Evolutionary conservation across 2,329 filamentous ascomycete species (phyloP).

Genomic region (Mycosphaerella sp.): DNA sequence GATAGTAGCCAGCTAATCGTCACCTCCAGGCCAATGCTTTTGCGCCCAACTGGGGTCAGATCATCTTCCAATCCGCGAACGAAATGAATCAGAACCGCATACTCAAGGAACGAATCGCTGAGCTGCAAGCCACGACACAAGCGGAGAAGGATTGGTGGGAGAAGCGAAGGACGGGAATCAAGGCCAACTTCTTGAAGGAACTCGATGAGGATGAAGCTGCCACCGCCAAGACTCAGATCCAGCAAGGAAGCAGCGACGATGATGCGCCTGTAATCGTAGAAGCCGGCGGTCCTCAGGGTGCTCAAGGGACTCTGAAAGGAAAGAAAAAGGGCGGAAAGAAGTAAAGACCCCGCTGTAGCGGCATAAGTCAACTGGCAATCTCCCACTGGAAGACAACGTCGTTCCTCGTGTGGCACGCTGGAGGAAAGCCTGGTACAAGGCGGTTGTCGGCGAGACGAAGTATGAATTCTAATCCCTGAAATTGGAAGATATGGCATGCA

Average conservation of each 20-base stretch:
- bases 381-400: neutral
- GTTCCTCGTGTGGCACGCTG: neutral
- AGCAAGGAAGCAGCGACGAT: slow-evolving; percentile 52
- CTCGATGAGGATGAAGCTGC: slow-evolving; percentile 51
- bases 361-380: too few relatives aligned
- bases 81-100: slow-evolving; percentile 84
- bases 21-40: slow-evolving; percentile 75
- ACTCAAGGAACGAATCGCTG: slow-evolving; percentile 67
- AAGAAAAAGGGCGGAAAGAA: slow-evolving; percentile 61
- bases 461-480: neutral
- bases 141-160: slow-evolving; percentile 91
- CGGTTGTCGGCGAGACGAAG: neutral
- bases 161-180: slow-evolving; percentile 67
- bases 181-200: slow-evolving; percentile 77
- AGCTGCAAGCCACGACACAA: slow-evolving; percentile 64
- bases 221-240: slow-evolving; percentile 23
- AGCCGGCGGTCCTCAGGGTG: slow-evolving; percentile 43
- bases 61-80: slow-evolving; percentile 95
- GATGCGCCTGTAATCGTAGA: slow-evolving; percentile 71
- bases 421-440: neutral
- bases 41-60: slow-evolving; percentile 80
- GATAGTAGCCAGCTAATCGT: slow-evolving; percentile 5
- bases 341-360: neutral
- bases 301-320: slow-evolving; percentile 35
- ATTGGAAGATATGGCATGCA: neutral